Evolutionary conservation across 257 asterid species (phyloP).

Genomic region (Nicotiana attenuata): DNA sequence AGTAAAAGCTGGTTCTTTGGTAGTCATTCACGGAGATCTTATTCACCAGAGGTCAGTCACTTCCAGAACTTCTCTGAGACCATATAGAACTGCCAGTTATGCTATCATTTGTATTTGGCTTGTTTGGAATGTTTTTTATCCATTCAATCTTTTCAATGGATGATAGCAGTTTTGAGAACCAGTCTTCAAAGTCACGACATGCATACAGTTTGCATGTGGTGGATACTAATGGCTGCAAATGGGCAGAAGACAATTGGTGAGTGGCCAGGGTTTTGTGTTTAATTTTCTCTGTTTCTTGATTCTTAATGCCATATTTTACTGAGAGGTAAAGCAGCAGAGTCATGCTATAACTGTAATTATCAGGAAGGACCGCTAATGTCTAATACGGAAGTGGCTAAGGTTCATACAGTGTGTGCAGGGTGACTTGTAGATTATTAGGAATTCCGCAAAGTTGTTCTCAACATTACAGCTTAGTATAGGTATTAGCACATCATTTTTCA

Average conservation of each 20-base stretch:
- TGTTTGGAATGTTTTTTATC: not conserved
- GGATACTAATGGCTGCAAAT: constrained; percentile 81
- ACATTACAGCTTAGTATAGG: not conserved
- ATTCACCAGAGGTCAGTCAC: constrained; percentile 66
- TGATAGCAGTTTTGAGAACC: constrained; percentile 71
- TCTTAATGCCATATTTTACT: constrained; percentile 3
- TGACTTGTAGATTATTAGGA: not conserved
- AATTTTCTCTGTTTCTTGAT: not conserved
- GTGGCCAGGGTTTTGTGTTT: constrained; percentile 15
- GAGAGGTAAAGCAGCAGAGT: not conserved
- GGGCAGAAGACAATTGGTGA: constrained; percentile 88
- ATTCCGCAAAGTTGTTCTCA: not conserved
- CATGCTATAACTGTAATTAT: not conserved
- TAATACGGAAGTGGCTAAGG: not conserved
- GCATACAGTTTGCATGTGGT: constrained; percentile 89
- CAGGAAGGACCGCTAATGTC: not conserved
- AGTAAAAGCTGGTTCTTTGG: constrained; percentile 75
- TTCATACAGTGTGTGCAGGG: not conserved
- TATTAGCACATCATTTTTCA: not conserved
- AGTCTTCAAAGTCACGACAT: constrained; percentile 67
- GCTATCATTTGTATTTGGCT: not conserved
- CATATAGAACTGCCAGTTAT: not conserved
- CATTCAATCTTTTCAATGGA: not conserved
- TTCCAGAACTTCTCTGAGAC: not conserved
- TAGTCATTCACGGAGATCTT: constrained; percentile 75